phyloP scores from a whole-genome alignment of 345 rosid genomes.

The Syzygium grande region DNA sequence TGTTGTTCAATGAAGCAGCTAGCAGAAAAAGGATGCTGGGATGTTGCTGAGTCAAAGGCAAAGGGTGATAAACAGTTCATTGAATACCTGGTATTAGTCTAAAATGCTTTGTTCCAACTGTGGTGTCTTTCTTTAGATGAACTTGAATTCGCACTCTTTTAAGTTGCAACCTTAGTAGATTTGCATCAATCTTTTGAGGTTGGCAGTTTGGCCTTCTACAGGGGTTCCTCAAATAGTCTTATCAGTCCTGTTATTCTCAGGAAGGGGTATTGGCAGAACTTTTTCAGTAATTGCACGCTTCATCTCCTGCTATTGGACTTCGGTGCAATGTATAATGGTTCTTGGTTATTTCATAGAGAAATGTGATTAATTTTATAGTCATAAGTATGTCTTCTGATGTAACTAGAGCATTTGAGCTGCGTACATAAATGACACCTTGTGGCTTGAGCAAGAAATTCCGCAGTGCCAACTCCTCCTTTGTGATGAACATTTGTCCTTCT shows the following conservation, averaged over 20 bases:
- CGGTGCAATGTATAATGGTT: background rate
- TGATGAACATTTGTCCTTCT: background rate
- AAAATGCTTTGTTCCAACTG: background rate
- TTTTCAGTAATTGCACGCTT: background rate
- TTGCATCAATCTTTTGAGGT: background rate
- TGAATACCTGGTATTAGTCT: conserved; percentile 57
- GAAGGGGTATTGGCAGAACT: background rate
- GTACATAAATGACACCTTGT: background rate
- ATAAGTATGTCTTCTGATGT: background rate
- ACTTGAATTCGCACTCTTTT: background rate
- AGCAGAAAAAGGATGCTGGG: conserved; percentile 93
- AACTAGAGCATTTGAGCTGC: background rate
- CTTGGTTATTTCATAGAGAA: background rate
- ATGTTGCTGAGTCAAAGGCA: conserved; percentile 77
- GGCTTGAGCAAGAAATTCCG: background rate
- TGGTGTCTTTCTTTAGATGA: background rate
- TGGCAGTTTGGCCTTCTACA: background rate
- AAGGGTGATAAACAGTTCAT: conserved; percentile 62
- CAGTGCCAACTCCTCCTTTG: background rate
- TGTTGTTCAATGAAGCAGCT: conserved; percentile 65
- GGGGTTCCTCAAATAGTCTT: background rate
- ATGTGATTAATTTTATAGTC: background rate
- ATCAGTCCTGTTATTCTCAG: background rate
- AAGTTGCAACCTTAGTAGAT: background rate
- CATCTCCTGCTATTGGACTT: background rate